Evolutionary conservation across 2,329 filamentous ascomycete genomes (phyloP).

Genomic region (Albifimbria verrucaria): DNA sequence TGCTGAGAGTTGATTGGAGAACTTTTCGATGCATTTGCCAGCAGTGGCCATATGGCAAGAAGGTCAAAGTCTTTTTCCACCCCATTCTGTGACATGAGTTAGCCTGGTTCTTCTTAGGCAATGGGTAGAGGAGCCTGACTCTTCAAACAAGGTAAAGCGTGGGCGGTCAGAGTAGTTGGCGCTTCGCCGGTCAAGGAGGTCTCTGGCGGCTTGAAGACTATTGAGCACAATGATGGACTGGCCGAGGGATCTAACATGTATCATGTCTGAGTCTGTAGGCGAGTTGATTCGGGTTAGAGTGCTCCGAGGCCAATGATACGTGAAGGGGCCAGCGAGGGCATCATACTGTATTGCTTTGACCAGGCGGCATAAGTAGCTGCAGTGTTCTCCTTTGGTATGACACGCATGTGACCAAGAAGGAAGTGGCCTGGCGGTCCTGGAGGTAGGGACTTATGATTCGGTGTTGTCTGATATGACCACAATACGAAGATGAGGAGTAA

Average conservation of each 20-base stretch:
- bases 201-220: conserved; percentile 28
- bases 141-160: conserved; percentile 35
- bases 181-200: conserved; percentile 41
- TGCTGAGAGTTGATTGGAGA: conserved; percentile 39
- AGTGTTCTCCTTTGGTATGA: conserved; percentile 23
- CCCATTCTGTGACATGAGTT: conserved; percentile 29
- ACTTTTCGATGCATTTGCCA: conserved; percentile 41
- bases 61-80: conserved; percentile 44
- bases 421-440: conserved; percentile 25
- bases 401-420: conserved; percentile 20
- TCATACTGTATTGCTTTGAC: conserved; percentile 23
- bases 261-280: conserved; percentile 25
- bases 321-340: neutral
- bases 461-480: neutral
- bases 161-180: conserved; percentile 42
- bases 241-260: conserved; percentile 25
- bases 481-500: neutral
- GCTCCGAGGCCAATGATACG: neutral
- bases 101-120: conserved; percentile 1
- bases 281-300: neutral
- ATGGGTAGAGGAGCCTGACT: conserved; percentile 17
- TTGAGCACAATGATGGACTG: conserved; percentile 26
- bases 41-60: conserved; percentile 36
- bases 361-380: conserved; percentile 21
- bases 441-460: conserved; percentile 14